Evolutionary conservation across 2,329 filamentous ascomycete species (phyloP), one percentile per base, ranked within the genome.

Genomic region (Fusarium udum): DNA sequence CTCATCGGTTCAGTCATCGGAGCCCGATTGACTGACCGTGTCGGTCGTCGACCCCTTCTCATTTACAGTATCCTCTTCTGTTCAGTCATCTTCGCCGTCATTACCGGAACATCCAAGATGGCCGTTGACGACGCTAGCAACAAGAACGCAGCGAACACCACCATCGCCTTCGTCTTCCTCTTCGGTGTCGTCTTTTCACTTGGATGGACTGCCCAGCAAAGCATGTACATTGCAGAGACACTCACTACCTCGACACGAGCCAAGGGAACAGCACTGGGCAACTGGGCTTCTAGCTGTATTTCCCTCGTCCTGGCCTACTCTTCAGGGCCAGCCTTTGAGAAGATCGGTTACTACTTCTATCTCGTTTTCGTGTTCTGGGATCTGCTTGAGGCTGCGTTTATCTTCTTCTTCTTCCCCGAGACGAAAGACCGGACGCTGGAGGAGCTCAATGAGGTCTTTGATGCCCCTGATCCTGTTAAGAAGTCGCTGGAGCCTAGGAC

Each of bases 1-100:
- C 82, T 89, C 15, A 71, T 79, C 9, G 78, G 78, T 18, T 78
- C 79, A 0, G 70, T 80, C 9, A 61, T 85, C 4, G 89, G 89
- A 22, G 87, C 88, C 6, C 82, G 84, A n/a, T n/a, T 76, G 9
- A 75, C 66, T 4, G 75, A 77, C 7, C 45, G 83, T 8, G 73
- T 89, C 13, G 87, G 88, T 20, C 87, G 89, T 37, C 85, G 89
- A 9, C 86, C 86, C 0, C 79, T 88, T 11, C 80, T 88, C 18
- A 80, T 88, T 7, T 84, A 83, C 75, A 82, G 83, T 13, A 85
- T 85, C 24, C 77, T 86, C 18, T 61, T 51, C 22, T 77, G 75
- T 11, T 73, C 75, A 81, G n/a, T 86, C 84, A 69, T 85, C 13
- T 83, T 87, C 7, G 85, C 85, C 13, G 85, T 88, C 67, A 79